These are phyloP conservation scores for Fimicolochytrium jonesii DNA, from an alignment of 192 early-diverging fungal species.

Conservation along the genomic window DNA sequence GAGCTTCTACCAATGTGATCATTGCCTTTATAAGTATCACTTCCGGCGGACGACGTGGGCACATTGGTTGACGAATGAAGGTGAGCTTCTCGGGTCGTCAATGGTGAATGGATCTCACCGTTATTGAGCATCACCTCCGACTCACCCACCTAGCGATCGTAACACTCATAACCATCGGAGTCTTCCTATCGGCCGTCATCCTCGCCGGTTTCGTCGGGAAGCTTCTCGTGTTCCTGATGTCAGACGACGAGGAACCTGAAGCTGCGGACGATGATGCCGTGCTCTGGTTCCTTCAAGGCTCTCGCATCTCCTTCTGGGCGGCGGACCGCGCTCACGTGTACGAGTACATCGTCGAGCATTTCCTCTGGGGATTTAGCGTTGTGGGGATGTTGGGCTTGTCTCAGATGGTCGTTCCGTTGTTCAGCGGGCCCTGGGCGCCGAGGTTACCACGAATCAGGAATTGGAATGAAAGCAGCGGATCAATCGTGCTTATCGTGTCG, in stretches of 20 bases:
- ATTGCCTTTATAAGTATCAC: conserved; percentile 51
- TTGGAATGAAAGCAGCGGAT: neutral
- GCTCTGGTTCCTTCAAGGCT: neutral
- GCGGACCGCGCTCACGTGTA: too few species aligned
- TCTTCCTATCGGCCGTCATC: neutral
- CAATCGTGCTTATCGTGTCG: neutral
- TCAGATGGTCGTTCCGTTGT: conserved; percentile 4
- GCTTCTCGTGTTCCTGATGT: conserved; percentile 11
- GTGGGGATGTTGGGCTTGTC: conserved; percentile 18
- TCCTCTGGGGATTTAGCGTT: conserved; percentile 11
- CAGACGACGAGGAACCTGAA: too few species aligned
- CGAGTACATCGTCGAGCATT: conserved; percentile 6
- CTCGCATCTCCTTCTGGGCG: neutral
- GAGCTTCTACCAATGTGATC: conserved; percentile 58
- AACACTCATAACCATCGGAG: conserved; percentile 4
- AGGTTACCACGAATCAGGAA: neutral
- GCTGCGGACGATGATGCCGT: neutral
- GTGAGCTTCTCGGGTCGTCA: too few species aligned
- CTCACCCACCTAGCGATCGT: conserved; percentile 10
- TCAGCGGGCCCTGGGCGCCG: conserved; percentile 15
- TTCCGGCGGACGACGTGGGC: conserved; percentile 55
- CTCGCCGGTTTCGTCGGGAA: conserved; percentile 9
- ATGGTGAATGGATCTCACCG: too few species aligned
- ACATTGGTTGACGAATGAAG: conserved; percentile 39
- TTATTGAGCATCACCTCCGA: too few species aligned